phyloP scores from a whole-genome alignment of 1,284 basidiomycete species.

The Mycosarcoma mackinlayi region DNA sequence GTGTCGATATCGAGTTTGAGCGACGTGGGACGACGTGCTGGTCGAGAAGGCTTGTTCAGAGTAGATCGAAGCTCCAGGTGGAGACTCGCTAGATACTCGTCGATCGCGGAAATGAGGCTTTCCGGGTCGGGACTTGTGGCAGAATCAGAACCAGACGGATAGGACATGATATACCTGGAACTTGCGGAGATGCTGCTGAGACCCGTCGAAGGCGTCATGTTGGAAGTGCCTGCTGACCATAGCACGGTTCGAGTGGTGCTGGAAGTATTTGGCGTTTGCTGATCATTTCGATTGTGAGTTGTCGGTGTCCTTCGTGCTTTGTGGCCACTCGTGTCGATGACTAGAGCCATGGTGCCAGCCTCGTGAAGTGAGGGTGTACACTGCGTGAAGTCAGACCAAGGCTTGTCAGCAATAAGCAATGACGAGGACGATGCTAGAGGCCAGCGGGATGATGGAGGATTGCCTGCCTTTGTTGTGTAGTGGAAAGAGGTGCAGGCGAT shows the following conservation, averaged over 20 bases:
- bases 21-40: neutral
- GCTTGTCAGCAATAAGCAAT: no score
- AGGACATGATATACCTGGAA: no score
- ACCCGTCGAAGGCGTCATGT: constrained; percentile 4
- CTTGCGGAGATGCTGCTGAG: neutral
- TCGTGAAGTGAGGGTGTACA: neutral
- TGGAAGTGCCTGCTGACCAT: constrained; percentile 5
- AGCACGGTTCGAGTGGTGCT: neutral
- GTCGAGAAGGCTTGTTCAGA: no score
- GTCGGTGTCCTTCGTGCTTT: neutral
- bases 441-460: neutral
- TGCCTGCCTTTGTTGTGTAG: no score
- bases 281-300: neutral
- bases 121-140: neutral
- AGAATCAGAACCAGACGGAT: neutral
- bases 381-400: no score
- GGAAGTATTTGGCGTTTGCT: neutral
- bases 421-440: no score
- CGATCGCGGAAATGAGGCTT: constrained; percentile 35
- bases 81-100: constrained; percentile 37
- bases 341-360: neutral
- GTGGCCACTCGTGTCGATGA: constrained; percentile 40
- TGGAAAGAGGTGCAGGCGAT: no score
- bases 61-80: neutral
- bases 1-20: constrained; percentile 11